Conservation (phyloP, 345 rosid genomes). For the Rhizophora apiculata region DNA sequence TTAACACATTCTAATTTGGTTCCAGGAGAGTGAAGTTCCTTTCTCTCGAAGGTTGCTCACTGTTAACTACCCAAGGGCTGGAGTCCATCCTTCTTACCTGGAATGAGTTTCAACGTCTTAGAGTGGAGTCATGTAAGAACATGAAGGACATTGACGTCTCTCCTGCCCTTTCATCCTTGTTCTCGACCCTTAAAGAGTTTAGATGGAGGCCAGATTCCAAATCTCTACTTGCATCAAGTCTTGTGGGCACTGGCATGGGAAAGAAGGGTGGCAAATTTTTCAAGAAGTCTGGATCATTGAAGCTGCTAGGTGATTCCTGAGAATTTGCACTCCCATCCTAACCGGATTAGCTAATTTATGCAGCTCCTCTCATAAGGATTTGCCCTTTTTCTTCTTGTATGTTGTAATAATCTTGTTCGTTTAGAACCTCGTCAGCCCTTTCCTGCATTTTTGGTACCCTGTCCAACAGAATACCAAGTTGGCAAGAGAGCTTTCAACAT, state of each 20-base stretch:
- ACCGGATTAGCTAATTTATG: background rate
- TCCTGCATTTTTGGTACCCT: background rate
- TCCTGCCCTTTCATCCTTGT: constrained; percentile 26
- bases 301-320: constrained; percentile 14
- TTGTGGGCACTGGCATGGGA: constrained; percentile 32
- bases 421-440: background rate
- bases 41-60: constrained; percentile 29
- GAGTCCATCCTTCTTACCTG: constrained; percentile 23
- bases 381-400: background rate
- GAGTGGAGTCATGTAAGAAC: constrained; percentile 28
- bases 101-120: constrained; percentile 27
- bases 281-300: constrained; percentile 17
- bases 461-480: constrained; percentile 6
- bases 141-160: constrained; percentile 26
- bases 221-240: constrained; percentile 23
- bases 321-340: constrained; percentile 2
- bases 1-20: background rate
- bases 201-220: constrained; percentile 35
- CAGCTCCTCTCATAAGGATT: background rate
- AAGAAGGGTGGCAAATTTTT: constrained; percentile 34
- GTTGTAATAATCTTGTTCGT: background rate
- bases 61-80: constrained; percentile 32
- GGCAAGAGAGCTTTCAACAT: background rate
- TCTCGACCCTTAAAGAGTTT: constrained; percentile 28
- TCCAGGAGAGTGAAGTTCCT: constrained; percentile 26